Evolutionary conservation across 106 monocot species (phyloP), one percentile per base, ranked within the genome.

Genomic region (Amphibolis antarctica): DNA sequence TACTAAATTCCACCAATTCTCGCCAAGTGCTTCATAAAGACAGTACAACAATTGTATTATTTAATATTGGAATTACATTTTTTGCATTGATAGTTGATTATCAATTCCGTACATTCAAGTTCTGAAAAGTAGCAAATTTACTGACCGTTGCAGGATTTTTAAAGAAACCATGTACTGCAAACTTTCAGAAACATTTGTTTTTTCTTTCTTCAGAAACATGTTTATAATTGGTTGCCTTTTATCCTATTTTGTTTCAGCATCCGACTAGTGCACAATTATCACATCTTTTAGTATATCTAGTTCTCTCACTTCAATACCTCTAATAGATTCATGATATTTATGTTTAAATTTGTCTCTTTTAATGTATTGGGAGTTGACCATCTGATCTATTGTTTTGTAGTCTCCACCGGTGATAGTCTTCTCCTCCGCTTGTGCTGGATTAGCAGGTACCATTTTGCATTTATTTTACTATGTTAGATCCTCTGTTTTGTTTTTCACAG

Each of bases 401-500:
- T 62, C 79, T 58, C 86, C 86, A 54, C 86, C 86, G 14, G 86
- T 86, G 12, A 82, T 82, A 27, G 76, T 86, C 13, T 79, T 86
- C 52, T 86, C 86, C 36, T 81, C 86, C 28, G 82, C 86, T 10
- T 86, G 81, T 76, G 86, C 86, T 73, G 86, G 86, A 64, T 86
- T 86, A 66, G 79, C 86, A 76, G 85, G 85, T 85, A 28, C 18
- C 5, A 15, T 5, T 26, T 43, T 42, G 36, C 43, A 36, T 36
- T 45, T 45, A 1, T 43, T 42, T 22, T 42, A 1, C 11, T 15
- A 4, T 21, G 11, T 42, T 21, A 25, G 29, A 10, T 47, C 22
- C 43, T 43, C 18, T 58, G 55, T 27, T 20, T 52, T 0, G 23
- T 42, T 49, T 49, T 49, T 17, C n/a, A 19, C 49, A 49, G 17